phyloP scores from a whole-genome alignment of 108 stramenopile genomes.

The Skeletonema marinoi region DNA sequence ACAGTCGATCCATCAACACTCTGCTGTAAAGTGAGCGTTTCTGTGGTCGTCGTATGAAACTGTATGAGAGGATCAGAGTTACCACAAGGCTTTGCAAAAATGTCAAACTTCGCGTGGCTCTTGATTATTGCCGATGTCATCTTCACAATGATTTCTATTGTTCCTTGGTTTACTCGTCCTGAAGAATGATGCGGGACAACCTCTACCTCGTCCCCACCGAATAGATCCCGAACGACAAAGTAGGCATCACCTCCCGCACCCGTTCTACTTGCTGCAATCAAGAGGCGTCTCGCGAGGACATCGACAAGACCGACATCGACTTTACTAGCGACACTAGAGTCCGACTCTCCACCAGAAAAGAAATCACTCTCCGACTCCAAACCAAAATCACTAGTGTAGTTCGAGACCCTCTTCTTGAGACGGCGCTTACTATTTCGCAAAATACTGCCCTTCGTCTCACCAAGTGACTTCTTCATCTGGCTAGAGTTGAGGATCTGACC shows the following conservation, averaged over 20 bases:
- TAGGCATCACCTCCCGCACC: slow-evolving; percentile 89
- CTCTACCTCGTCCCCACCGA: slow-evolving; percentile 88
- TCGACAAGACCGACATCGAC: slow-evolving; percentile 69
- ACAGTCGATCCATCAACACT: slow-evolving; percentile 45
- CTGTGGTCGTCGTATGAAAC: slow-evolving; percentile 87
- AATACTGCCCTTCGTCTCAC: slow-evolving; percentile 14
- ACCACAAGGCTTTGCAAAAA: slow-evolving; percentile 74
- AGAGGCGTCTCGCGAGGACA: slow-evolving; percentile 68
- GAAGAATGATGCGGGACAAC: slow-evolving; percentile 73
- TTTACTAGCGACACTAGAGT: slow-evolving; percentile 20
- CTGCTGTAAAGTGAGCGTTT: slow-evolving; percentile 78
- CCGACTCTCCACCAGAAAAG: slow-evolving; percentile 22
- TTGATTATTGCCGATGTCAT: slow-evolving; percentile 73
- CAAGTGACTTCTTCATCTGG: slow-evolving; percentile 18
- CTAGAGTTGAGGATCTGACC: slow-evolving; percentile 68
- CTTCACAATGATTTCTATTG: slow-evolving; percentile 81
- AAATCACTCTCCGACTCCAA: slow-evolving; percentile 38
- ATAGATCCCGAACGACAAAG: slow-evolving; percentile 84
- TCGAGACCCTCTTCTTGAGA: slow-evolving; percentile 6
- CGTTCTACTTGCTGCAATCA: slow-evolving; percentile 82
- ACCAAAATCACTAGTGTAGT: slow-evolving; percentile 45
- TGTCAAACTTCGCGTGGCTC: slow-evolving; percentile 86
- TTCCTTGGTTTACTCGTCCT: slow-evolving; percentile 49
- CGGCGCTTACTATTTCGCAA: slow-evolving; percentile 2
- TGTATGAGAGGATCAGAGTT: slow-evolving; percentile 81